Percentiles rank a stretch among this genome's conserved stretches.
Evolutionary conservation across 305 asterid species (phyloP).

Genomic region (Ilex paraguariensis): DNA sequence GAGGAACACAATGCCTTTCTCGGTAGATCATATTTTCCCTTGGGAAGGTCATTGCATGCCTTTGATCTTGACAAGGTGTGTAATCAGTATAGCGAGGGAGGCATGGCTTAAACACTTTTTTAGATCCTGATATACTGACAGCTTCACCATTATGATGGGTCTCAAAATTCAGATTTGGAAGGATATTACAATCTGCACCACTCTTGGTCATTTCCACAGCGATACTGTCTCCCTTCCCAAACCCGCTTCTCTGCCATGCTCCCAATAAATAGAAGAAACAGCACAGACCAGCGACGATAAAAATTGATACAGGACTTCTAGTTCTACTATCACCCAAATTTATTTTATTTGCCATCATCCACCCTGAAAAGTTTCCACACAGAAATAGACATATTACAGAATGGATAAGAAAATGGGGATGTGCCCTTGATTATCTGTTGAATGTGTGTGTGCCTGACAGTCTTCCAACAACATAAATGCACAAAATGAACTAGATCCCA

Average conservation of each 20-base stretch:
- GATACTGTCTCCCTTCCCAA: slow-evolving; percentile 44
- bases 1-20: slow-evolving; percentile 7
- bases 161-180: slow-evolving; percentile 6
- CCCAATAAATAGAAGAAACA: slow-evolving; percentile 35
- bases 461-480: too few species aligned
- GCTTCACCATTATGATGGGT: slow-evolving; percentile 6
- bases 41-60: slow-evolving; percentile 12
- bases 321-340: slow-evolving; percentile 34
- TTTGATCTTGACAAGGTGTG: slow-evolving; percentile 14
- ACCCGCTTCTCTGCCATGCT: slow-evolving; percentile 48
- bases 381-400: too few species aligned
- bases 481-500: too few species aligned
- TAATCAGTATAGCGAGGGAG: slow-evolving; percentile 5
- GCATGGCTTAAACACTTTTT: slow-evolving; percentile 1
- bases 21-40: slow-evolving; percentile 10
- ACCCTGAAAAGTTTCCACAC: slow-evolving; percentile 4
- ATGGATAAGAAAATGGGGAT: too few species aligned
- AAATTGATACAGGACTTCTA: slow-evolving; percentile 23
- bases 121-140: not conserved
- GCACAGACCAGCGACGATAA: slow-evolving; percentile 32
- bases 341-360: slow-evolving; percentile 36
- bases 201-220: slow-evolving; percentile 22
- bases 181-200: slow-evolving; percentile 1
- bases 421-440: too few species aligned
- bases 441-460: too few species aligned